A percentile compares a stretch with the other conserved stretches of the same genome.
phyloP scores from a whole-genome alignment of 2,329 filamentous ascomycete genomes.

The Rosellinia necatrix region DNA sequence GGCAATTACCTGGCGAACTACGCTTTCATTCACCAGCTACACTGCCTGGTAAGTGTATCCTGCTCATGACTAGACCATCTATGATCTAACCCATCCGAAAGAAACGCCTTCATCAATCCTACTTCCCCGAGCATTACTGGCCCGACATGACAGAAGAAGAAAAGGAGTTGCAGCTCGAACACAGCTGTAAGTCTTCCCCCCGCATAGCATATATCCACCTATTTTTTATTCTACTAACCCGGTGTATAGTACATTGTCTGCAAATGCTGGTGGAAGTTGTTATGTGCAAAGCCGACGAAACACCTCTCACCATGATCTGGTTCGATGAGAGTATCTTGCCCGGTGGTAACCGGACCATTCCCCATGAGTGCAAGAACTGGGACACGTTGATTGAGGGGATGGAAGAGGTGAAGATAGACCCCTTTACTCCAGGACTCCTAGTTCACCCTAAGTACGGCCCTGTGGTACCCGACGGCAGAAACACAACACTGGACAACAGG shows the following conservation, averaged over 20 bases:
- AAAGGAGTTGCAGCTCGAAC: constrained; percentile 30
- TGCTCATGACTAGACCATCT: too few relatives aligned
- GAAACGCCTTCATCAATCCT: constrained; percentile 35
- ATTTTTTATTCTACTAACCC: neutral
- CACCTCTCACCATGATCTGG: constrained; percentile 34
- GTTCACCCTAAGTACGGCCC: constrained; percentile 33
- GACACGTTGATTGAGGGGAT: constrained; percentile 29
- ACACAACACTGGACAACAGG: constrained; percentile 28
- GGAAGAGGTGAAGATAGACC: constrained; percentile 31
- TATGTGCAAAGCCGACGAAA: constrained; percentile 34
- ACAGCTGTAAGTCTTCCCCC: constrained; percentile 26
- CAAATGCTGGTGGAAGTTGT: constrained; percentile 33
- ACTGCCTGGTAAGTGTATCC: constrained; percentile 27
- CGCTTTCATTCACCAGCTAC: constrained; percentile 32
- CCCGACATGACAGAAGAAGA: constrained; percentile 34
- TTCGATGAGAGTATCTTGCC: constrained; percentile 33
- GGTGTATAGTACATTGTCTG: constrained; percentile 28
- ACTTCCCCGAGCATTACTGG: constrained; percentile 32
- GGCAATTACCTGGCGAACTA: constrained; percentile 35
- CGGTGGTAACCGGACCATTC: constrained; percentile 32
- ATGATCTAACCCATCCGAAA: neutral
- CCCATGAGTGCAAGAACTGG: constrained; percentile 33
- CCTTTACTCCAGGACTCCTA: constrained; percentile 31
- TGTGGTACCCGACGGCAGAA: constrained; percentile 28
- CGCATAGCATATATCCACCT: neutral